Percentiles rank a stretch among this genome's conserved stretches.
Evolutionary conservation across 768 basidiomycete genomes (phyloP).

Genomic region (Gloeophyllum trabeum): DNA sequence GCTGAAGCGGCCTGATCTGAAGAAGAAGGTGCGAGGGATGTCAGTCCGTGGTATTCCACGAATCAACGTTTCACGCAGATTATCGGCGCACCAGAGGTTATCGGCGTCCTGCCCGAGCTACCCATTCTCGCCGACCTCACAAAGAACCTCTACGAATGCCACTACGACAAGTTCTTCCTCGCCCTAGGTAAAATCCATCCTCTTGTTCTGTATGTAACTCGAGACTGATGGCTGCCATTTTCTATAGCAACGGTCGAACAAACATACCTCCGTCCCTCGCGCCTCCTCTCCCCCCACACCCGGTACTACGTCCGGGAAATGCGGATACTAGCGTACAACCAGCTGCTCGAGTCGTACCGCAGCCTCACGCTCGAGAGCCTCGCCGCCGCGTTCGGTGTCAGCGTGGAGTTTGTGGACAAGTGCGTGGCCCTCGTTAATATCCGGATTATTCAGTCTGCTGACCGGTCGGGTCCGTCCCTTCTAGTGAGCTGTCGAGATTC

Average conservation of each 20-base stretch:
- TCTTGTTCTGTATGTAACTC: conserved; percentile 5
- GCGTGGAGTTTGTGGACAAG: conserved; percentile 80
- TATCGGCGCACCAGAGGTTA: conserved; percentile 80
- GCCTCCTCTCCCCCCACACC: conserved; percentile 75
- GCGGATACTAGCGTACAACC: conserved; percentile 88
- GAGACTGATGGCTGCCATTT: neutral
- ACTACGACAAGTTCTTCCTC: conserved; percentile 90
- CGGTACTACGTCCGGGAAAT: conserved; percentile 91
- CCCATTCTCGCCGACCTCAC: conserved; percentile 76
- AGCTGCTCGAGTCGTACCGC: conserved; percentile 86
- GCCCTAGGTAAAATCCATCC: conserved; percentile 49
- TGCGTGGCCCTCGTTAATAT: conserved; percentile 24
- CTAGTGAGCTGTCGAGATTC: conserved; percentile 83
- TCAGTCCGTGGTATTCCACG: no score
- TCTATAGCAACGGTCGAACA: conserved; percentile 75
- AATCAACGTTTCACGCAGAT: conserved; percentile 49
- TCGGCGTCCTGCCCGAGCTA: conserved; percentile 70
- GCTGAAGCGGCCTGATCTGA: conserved; percentile 74
- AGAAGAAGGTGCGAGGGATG: conserved; percentile 93
- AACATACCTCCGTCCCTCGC: conserved; percentile 77
- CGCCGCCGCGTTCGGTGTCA: conserved; percentile 81
- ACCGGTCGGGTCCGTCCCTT: neutral
- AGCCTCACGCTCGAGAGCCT: conserved; percentile 85
- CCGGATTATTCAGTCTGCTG: conserved; percentile 3
- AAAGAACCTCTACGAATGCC: conserved; percentile 83